Percentiles rank a stretch among this genome's conserved stretches.
phyloP scores from a whole-genome alignment of 306 rosid genomes.

The Vicia villosa region DNA sequence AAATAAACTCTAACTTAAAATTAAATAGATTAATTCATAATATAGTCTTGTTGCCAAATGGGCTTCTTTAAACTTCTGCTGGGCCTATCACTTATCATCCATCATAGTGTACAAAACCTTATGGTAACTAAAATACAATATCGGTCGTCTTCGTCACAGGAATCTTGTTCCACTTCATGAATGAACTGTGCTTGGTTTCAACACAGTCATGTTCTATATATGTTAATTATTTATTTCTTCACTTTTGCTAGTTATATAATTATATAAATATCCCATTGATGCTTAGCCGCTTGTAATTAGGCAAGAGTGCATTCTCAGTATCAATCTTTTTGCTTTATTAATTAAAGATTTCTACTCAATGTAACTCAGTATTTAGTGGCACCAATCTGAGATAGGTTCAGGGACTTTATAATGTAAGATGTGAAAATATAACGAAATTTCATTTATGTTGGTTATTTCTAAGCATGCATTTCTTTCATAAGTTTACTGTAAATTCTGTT shows the following conservation, averaged over 20 bases:
- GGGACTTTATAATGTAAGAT: constrained; percentile 28
- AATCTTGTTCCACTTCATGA: too few relatives aligned
- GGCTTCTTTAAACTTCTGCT: too few relatives aligned
- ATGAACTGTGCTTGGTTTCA: too few relatives aligned
- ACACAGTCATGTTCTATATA: constrained; percentile 18
- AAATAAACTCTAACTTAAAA: too few relatives aligned
- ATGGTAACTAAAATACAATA: too few relatives aligned
- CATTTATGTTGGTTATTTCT: constrained; percentile 25
- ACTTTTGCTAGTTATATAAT: background rate
- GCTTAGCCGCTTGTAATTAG: constrained; percentile 1
- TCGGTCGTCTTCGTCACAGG: too few relatives aligned
- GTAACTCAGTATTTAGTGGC: background rate
- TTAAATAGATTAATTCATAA: too few relatives aligned
- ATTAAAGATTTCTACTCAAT: constrained; percentile 8
- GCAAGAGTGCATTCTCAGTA: too few relatives aligned
- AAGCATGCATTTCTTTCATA: constrained; percentile 11
- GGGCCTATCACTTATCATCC: too few relatives aligned
- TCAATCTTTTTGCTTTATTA: constrained; percentile 14
- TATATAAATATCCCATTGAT: background rate
- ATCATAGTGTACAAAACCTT: too few relatives aligned
- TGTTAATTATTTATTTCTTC: background rate
- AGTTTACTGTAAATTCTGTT: too few relatives aligned
- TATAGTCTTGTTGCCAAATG: too few relatives aligned
- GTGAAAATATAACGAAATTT: constrained; percentile 21
- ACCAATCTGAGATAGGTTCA: background rate